Evolutionary conservation across 495 filamentous ascomycete species (phyloP).

Genomic region (Pseudevernia furfuracea): DNA sequence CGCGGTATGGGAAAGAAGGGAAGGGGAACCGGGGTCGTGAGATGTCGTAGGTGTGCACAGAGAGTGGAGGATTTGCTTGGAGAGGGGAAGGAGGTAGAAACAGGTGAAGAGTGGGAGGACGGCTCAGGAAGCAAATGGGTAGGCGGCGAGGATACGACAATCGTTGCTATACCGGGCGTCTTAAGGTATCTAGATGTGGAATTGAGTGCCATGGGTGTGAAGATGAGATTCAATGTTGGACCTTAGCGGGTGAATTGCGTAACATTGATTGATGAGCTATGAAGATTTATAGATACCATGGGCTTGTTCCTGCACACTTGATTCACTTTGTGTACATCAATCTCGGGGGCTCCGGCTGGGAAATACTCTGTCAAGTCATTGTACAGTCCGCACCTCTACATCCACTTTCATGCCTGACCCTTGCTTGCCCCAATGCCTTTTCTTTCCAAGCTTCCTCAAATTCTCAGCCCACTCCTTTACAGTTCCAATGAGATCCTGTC

Average conservation of each 20-base stretch:
- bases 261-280: neutral
- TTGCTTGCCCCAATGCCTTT: constrained; percentile 45
- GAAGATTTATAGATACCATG: neutral
- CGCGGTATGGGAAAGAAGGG: constrained; percentile 28
- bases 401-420: constrained; percentile 20
- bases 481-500: constrained; percentile 28
- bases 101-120: constrained; percentile 79
- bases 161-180: constrained; percentile 88
- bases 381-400: neutral
- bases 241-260: constrained; percentile 31
- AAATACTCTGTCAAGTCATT: neutral
- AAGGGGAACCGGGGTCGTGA: constrained; percentile 57
- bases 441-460: constrained; percentile 53
- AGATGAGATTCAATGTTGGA: constrained; percentile 79
- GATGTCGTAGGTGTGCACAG: constrained; percentile 77
- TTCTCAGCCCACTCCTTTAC: constrained; percentile 28
- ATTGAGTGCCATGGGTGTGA: constrained; percentile 84
- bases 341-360: neutral
- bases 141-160: constrained; percentile 81
- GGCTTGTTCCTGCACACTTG: neutral
- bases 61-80: constrained; percentile 48
- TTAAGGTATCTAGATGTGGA: constrained; percentile 91
- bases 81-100: constrained; percentile 29
- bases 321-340: neutral
- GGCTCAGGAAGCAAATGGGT: constrained; percentile 70